Conservation (phyloP, 1,139 yeast species). For the Yamadazyma kanchanaburiensis region DNA sequence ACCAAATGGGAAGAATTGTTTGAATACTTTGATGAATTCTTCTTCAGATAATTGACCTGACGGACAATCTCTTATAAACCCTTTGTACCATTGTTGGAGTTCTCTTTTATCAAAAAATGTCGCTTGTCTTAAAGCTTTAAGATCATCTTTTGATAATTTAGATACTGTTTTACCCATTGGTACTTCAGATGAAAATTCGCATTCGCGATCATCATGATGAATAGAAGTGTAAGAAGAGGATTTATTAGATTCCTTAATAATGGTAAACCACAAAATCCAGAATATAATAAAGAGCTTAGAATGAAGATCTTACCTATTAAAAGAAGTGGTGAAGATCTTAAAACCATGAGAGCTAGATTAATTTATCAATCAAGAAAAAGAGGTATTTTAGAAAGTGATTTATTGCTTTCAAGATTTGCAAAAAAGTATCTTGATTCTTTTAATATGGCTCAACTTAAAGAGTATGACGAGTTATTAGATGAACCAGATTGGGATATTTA, state of each 20-base stretch:
- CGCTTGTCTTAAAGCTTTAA: constrained; percentile 74
- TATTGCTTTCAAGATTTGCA: constrained; percentile 82
- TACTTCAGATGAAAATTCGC: no score
- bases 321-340: constrained; percentile 70
- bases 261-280: constrained; percentile 48
- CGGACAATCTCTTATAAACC: constrained; percentile 92
- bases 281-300: constrained; percentile 26
- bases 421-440: constrained; percentile 62
- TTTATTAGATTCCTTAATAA: constrained; percentile 22
- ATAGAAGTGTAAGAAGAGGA: no score
- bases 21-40: constrained; percentile 88
- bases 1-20: constrained; percentile 97
- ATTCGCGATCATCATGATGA: no score
- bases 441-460: constrained; percentile 68
- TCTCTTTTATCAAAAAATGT: constrained; percentile 93
- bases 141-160: constrained; percentile 86
- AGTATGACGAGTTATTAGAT: constrained; percentile 81
- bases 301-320: constrained; percentile 73
- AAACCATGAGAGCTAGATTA: constrained; percentile 78
- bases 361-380: constrained; percentile 91
- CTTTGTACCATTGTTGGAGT: constrained; percentile 97
- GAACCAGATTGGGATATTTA: constrained; percentile 98
- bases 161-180: constrained; percentile 99
- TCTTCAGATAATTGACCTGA: constrained; percentile 82
- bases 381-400: constrained; percentile 92